Percentiles rank a stretch among this genome's conserved stretches.
Conservation (phyloP, 495 filamentous ascomycete species). For the Staphylotrichum tortipilum region DNA sequence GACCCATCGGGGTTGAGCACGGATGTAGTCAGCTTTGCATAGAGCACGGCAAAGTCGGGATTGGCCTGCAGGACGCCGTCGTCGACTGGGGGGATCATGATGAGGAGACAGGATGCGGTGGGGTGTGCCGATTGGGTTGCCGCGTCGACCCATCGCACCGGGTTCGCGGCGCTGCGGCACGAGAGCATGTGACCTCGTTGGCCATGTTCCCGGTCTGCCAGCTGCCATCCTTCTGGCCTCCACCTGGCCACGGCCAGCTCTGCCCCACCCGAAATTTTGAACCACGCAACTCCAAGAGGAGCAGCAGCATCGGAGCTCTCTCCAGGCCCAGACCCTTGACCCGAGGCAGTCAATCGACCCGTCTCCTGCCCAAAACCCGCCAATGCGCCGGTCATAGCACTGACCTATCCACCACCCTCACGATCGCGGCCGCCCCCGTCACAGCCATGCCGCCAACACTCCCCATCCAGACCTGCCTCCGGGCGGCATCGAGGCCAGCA, state of each 20-base stretch:
- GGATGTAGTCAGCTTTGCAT: conserved; percentile 49
- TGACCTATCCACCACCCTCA: not conserved
- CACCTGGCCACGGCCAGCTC: conserved; percentile 3
- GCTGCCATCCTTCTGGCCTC: too few species aligned
- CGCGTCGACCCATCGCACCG: not conserved
- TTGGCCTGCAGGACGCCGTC: conserved; percentile 52
- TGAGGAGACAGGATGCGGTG: conserved; percentile 8
- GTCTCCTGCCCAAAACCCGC: not conserved
- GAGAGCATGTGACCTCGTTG: conserved; percentile 20
- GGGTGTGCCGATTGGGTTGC: too few species aligned
- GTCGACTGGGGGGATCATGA: conserved; percentile 60
- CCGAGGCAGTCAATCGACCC: not conserved
- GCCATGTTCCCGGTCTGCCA: not conserved
- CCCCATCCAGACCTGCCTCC: conserved; percentile 11
- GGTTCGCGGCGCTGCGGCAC: conserved; percentile 2
- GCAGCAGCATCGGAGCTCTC: not conserved
- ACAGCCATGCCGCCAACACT: conserved; percentile 13
- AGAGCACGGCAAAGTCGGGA: conserved; percentile 55
- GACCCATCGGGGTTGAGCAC: conserved; percentile 56
- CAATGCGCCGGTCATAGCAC: conserved; percentile 13
- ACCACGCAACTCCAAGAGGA: not conserved
- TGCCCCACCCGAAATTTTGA: conserved; percentile 13
- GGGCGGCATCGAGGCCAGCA: conserved; percentile 1
- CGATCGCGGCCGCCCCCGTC: not conserved
- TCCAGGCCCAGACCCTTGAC: not conserved